Conservation (phyloP, 2,329 filamentous ascomycete genomes). For the Paraphoma sp. region DNA sequence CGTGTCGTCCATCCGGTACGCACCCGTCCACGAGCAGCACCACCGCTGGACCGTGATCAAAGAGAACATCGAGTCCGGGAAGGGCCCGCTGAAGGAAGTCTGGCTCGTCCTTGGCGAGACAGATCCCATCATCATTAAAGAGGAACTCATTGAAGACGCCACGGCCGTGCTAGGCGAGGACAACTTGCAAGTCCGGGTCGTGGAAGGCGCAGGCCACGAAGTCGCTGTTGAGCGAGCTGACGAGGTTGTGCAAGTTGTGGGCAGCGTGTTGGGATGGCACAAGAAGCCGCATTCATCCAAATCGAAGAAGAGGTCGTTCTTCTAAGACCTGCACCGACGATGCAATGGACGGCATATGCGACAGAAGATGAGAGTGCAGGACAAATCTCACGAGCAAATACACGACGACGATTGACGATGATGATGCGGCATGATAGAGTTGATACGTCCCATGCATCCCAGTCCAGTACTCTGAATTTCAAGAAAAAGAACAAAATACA, state of each 20-base stretch:
- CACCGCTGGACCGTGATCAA: constrained; percentile 67
- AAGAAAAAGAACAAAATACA: no score
- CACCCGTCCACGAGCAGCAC: constrained; percentile 71
- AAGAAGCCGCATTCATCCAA: constrained; percentile 5
- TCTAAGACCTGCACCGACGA: background rate
- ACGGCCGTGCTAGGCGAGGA: constrained; percentile 60
- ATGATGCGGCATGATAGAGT: no score
- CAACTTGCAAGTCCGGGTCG: constrained; percentile 64
- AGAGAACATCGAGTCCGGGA: constrained; percentile 37
- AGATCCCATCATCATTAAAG: constrained; percentile 71
- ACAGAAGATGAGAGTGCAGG: no score
- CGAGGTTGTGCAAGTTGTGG: constrained; percentile 64
- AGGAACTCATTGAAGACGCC: constrained; percentile 70
- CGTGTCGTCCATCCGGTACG: constrained; percentile 72
- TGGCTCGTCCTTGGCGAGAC: constrained; percentile 70
- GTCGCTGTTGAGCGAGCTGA: constrained; percentile 68
- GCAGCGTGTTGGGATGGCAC: constrained; percentile 47
- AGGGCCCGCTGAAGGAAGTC: constrained; percentile 57
- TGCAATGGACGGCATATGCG: no score
- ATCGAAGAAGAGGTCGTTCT: constrained; percentile 5
- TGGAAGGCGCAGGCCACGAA: constrained; percentile 71
- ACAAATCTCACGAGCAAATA: no score
- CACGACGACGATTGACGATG: background rate
- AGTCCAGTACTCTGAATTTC: no score
- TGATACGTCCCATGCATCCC: no score